These are phyloP conservation scores for Otatea glauca DNA, from an alignment of 176 grass and related monocot genomes.

Conservation along the genomic window DNA sequence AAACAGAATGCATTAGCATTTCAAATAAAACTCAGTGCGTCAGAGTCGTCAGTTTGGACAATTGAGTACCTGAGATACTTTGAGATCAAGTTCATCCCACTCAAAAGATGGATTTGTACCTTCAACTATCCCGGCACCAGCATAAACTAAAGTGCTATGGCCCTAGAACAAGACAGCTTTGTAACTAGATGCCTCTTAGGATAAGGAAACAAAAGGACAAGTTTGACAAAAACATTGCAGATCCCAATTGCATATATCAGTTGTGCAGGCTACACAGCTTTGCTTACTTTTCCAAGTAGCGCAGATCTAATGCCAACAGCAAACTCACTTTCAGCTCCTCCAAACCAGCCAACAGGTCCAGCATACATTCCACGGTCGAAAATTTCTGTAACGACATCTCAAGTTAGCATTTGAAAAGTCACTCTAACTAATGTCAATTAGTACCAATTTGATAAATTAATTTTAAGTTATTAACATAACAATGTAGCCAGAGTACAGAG, in stretches of 20 bases:
- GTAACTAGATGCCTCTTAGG: conserved; percentile 15
- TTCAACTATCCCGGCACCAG: conserved; percentile 88
- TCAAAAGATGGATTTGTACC: conserved; percentile 91
- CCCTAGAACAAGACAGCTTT: conserved; percentile 53
- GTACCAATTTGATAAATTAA: too few species aligned
- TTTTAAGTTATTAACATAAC: neutral
- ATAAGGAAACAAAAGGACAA: conserved; percentile 4
- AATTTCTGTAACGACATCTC: conserved; percentile 53
- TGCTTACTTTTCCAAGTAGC: conserved; percentile 82
- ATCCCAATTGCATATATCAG: neutral
- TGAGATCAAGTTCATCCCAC: conserved; percentile 87
- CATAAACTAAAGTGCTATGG: conserved; percentile 74
- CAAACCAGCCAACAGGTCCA: conserved; percentile 94
- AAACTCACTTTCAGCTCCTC: conserved; percentile 94
- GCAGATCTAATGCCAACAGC: conserved; percentile 95
- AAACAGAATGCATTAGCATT: conserved; percentile 21
- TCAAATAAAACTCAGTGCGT: neutral
- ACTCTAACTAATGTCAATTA: too few species aligned
- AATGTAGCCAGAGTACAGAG: neutral
- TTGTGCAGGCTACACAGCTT: neutral
- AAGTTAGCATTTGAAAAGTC: neutral
- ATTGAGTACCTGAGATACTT: conserved; percentile 74
- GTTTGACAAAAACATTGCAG: conserved; percentile 23
- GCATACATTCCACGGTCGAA: conserved; percentile 98
- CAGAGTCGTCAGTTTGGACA: neutral